Evolutionary conservation across 2,329 filamentous ascomycete species (phyloP), one percentile per base, ranked within the genome.

Genomic region (Drechslerella coelobrocha): DNA sequence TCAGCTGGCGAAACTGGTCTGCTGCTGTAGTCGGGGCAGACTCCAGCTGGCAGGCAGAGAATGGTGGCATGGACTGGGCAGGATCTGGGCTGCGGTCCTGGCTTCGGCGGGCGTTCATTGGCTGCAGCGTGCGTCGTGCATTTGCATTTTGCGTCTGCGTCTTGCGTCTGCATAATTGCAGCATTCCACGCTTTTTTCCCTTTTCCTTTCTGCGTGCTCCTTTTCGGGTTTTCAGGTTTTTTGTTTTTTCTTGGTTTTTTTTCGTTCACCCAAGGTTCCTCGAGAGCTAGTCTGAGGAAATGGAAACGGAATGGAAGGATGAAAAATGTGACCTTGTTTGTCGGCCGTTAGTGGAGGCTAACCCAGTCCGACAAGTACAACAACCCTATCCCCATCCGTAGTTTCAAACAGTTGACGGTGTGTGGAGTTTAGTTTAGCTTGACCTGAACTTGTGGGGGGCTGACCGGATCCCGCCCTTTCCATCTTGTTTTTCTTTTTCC

Each of bases 401-500:
- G 17, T 19, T n/a, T 19, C 19, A 19, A 8, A n/a, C 41, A 23
- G 41, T n/a, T 39, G n/a, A n/a, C n/a, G n/a, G n/a, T n/a, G n/a
- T n/a, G n/a, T 31, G 29, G 29, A 31, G 29, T 12, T 31, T 31
- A 6, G 6, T 31, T 31, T 31, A 12, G 29, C 6, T n/a, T n/a
- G n/a, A n/a, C n/a, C n/a, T n/a, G 29, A 12, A 6, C 12, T 31
- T 31, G 41, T 45, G 41, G 41, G 41, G 41, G 41, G 41, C 41
- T 45, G 41, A 45, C 7, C 5, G 41, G 41, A 45, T 45, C 41
- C 41, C 41, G 41, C 41, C 41, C 41, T 45, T 45, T 45, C 41
- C 41, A 45, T 23, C 17, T 19, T 8, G 41, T 45, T 39, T 50
- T n/a, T 48, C 19, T 61, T 51, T 52, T 27, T 52, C 8, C n/a